Percentiles rank a stretch among this genome's conserved stretches.
Evolutionary conservation across 75 land plant species (phyloP).

Genomic region (Cupressus sempervirens): DNA sequence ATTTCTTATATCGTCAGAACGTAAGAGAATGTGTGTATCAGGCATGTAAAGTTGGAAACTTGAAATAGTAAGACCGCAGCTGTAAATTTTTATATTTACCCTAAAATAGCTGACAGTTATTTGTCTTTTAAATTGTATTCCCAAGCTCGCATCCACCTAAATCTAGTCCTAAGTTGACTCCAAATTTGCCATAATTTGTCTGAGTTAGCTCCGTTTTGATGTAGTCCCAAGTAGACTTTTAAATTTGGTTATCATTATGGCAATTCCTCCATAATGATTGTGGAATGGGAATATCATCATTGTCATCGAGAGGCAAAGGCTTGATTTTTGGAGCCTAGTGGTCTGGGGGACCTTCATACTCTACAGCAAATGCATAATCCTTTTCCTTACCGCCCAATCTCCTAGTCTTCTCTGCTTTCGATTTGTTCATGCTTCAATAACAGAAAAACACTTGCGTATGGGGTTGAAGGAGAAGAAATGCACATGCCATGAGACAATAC

Average conservation of each 20-base stretch:
- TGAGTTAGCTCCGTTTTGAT: neutral
- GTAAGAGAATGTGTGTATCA: too few relatives aligned
- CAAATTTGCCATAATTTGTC: neutral
- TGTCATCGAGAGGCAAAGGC: constrained; percentile 13
- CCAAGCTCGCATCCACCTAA: neutral
- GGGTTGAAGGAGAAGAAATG: too few relatives aligned
- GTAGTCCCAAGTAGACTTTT: neutral
- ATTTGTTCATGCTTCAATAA: too few relatives aligned
- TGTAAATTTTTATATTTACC: neutral
- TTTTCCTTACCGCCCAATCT: constrained; percentile 28
- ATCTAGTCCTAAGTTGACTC: neutral
- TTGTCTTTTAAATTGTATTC: neutral
- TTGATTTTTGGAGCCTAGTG: constrained; percentile 42
- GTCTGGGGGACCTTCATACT: constrained; percentile 55
- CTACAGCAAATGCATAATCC: constrained; percentile 75
- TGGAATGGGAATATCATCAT: constrained; percentile 17
- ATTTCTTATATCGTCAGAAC: too few relatives aligned
- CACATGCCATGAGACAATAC: too few relatives aligned
- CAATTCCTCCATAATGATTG: neutral
- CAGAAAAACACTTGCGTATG: too few relatives aligned
- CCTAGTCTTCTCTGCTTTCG: constrained; percentile 19
- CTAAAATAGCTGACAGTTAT: too few relatives aligned
- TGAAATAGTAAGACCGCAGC: neutral
- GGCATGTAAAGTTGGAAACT: too few relatives aligned
- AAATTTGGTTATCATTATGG: neutral